Conservation (phyloP, 805 yeast genomes). For the Debaryomyces tyrocola region DNA sequence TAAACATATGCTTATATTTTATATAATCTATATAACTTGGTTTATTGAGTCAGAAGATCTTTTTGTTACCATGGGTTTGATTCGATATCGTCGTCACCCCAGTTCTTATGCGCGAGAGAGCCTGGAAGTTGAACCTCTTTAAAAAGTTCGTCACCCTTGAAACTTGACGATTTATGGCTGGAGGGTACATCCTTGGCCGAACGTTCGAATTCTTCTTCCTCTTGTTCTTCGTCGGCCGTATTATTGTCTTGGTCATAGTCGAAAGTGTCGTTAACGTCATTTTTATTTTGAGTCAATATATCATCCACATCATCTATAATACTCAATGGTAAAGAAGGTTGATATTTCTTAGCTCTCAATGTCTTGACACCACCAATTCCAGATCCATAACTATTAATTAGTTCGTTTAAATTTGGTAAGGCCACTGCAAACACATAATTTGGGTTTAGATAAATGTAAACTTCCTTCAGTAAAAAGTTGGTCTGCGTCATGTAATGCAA, state of each 20-base stretch:
- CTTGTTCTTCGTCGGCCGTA: conserved; percentile 20
- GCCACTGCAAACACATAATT: conserved; percentile 55
- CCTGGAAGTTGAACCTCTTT: conserved; percentile 50
- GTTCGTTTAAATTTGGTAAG: conserved; percentile 72
- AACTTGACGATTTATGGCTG: conserved; percentile 7
- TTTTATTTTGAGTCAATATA: conserved; percentile 35
- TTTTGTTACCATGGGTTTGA: conserved; percentile 64
- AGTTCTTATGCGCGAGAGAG: conserved; percentile 49
- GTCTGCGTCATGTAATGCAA: conserved; percentile 42
- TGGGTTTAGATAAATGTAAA: conserved; percentile 51
- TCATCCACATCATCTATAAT: conserved; percentile 73
- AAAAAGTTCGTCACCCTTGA: conserved; percentile 50
- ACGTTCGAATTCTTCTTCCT: conserved; percentile 14
- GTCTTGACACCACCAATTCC: conserved; percentile 64
- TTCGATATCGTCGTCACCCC: conserved; percentile 50
- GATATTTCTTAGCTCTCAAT: conserved; percentile 54
- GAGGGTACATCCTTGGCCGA: background rate
- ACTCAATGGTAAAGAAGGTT: conserved; percentile 71
- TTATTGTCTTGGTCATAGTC: conserved; percentile 23
- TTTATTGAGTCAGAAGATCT: too few relatives aligned
- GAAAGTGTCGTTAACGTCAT: conserved; percentile 31
- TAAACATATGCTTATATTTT: too few relatives aligned
- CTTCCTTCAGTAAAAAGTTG: conserved; percentile 39
- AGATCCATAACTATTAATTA: conserved; percentile 74
- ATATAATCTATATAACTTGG: too few relatives aligned